phyloP scores from a whole-genome alignment of 352 stramenopile species.

The Pythium apleroticum region DNA sequence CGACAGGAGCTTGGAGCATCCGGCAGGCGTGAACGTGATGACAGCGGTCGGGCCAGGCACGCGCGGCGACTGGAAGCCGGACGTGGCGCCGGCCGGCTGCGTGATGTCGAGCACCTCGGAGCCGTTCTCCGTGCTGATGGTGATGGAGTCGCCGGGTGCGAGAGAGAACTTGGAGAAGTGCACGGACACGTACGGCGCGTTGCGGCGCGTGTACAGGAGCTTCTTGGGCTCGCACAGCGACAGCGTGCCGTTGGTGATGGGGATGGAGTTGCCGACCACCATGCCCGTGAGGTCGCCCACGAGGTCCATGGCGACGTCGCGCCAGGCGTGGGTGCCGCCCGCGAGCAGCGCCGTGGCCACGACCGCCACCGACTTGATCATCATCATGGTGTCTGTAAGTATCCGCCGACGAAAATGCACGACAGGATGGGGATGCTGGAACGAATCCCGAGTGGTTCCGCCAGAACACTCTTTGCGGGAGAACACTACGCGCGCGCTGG shows the following conservation, averaged over 20 bases:
- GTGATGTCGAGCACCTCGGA: slow-evolving; percentile 16
- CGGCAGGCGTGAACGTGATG: slow-evolving; percentile 25
- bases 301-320: slow-evolving; percentile 21
- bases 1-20: slow-evolving; percentile 4
- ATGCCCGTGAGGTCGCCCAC: slow-evolving; percentile 20
- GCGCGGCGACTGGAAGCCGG: slow-evolving; percentile 20
- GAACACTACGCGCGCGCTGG: background rate
- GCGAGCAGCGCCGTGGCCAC: slow-evolving; percentile 13
- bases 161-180: slow-evolving; percentile 36
- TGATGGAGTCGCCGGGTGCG: slow-evolving; percentile 27
- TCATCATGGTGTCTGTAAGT: background rate
- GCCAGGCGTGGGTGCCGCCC: slow-evolving; percentile 9
- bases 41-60: slow-evolving; percentile 19
- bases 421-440: slow-evolving; percentile 19
- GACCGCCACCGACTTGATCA: background rate
- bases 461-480: slow-evolving; percentile 4
- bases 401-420: slow-evolving; percentile 20
- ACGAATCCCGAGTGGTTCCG: slow-evolving; percentile 21
- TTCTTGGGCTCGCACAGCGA: slow-evolving; percentile 20
- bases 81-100: slow-evolving; percentile 5
- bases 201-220: slow-evolving; percentile 28
- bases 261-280: slow-evolving; percentile 35
- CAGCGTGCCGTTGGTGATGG: slow-evolving; percentile 38
- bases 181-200: slow-evolving; percentile 34
- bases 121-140: slow-evolving; percentile 21